A percentile compares a stretch with the other conserved stretches of the same genome.
phyloP scores from a whole-genome alignment of 345 rosid species.

The Excoecaria agallocha region DNA sequence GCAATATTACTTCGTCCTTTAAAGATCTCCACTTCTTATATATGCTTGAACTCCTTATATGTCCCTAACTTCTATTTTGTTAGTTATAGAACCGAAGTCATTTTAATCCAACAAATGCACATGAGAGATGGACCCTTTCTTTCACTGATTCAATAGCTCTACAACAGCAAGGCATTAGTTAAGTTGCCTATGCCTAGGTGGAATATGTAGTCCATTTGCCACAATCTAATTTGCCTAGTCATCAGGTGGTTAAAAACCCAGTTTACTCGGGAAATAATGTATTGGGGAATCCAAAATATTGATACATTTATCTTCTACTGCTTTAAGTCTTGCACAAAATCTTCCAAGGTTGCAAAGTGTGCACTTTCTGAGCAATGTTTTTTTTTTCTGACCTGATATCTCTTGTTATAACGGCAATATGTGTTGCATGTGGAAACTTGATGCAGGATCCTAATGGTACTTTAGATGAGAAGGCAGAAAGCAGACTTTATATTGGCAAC shows the following conservation, averaged over 20 bases:
- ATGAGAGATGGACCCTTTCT: not conserved
- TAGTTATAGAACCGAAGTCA: constrained; percentile 2
- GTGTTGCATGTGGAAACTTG: not conserved
- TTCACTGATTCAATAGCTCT: not conserved
- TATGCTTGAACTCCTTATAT: not conserved
- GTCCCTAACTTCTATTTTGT: not conserved
- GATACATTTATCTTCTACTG: not conserved
- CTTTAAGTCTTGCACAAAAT: not conserved
- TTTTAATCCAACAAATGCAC: not conserved
- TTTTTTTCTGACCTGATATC: constrained; percentile 5
- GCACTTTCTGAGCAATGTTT: not conserved
- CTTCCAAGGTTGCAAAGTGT: not conserved
- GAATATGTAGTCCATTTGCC: not conserved
- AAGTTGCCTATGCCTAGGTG: not conserved
- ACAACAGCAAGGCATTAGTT: not conserved
- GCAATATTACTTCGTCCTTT: not conserved
- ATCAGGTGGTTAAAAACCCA: no score
- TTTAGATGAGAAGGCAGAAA: constrained; percentile 61
- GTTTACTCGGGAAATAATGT: not conserved
- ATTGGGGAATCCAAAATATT: not conserved
- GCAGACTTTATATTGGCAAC: constrained; percentile 77
- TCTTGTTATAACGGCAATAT: not conserved
- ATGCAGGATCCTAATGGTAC: constrained; percentile 55
- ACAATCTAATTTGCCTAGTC: no score
- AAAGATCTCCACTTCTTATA: not conserved